Base-by-base conservation (phyloP, 2,329 filamentous ascomycete genomes). In the Beauveria pseudobassiana region DNA sequence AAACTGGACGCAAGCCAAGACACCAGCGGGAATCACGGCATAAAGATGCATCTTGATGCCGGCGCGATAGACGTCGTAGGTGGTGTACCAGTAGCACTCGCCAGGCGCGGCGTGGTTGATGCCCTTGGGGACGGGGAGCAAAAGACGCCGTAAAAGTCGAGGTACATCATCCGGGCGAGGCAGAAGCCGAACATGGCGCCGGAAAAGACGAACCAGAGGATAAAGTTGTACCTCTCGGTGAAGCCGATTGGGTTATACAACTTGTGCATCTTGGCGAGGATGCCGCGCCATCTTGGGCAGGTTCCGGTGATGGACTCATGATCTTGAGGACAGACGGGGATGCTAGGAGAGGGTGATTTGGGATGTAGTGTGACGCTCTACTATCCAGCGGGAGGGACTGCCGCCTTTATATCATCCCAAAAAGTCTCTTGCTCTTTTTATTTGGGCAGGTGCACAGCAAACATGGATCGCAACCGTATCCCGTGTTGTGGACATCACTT, bases 1-100 rank as follows among this genome's bases (percentile, higher is more conserved):
- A 64, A 82, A 82, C 70, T 82, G 80, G 28, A 77, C 68, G 62
- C 73, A 72, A 7, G 72, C 73, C 1, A 82, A 71, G 5, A 80
- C 63, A 5, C 69, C 71, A 0, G 73, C 78, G 0, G 79, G 78
- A 1, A 82, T 66, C 28, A 80, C 72, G 28, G 69, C 64, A 7
- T 66, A 72, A 1, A 82, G 68, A 61, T 82, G 79, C 7, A 80
- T 58, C 14, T 75, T 73, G 48, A 82, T 77, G 53, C 77, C 78
- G 54, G 75, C 61, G 51, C 69, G 68, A 51, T 74, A 73, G 0
- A 65, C 59, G 0, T 58, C 55, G 3, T 64, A 66, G 9, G 65
- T 60, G 34, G 61, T 55, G 63, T 72, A 76, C 64, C 73, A 73
- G 63, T 73, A 76, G 66, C 75, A 78, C 58, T 79, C 76, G 7